A percentile compares a stretch with the other conserved stretches of the same genome.
phyloP scores from a whole-genome alignment of 75 land plant species.

The Adiantum capillusveneris region DNA sequence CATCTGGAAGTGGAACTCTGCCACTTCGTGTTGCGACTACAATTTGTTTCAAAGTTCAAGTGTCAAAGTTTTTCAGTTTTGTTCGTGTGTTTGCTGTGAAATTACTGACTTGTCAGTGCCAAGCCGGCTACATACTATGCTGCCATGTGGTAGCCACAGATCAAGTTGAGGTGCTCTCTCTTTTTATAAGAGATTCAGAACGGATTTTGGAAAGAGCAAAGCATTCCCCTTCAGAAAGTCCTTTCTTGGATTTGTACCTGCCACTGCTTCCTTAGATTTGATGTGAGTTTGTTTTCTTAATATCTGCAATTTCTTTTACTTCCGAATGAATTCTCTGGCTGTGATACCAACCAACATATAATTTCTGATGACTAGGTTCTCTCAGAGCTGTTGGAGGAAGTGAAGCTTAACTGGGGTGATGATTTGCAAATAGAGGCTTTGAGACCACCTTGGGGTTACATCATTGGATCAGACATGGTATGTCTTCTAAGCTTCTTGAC shows the following conservation, averaged over 20 bases:
- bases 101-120: too few species aligned
- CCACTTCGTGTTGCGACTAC: too few species aligned
- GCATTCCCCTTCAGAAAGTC: slow-evolving; percentile 45
- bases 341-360: too few species aligned
- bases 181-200: slow-evolving; percentile 71
- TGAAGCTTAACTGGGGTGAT: slow-evolving; percentile 90
- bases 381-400: slow-evolving; percentile 65
- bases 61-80: too few species aligned
- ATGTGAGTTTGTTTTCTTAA: slow-evolving; percentile 3
- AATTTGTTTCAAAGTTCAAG: too few species aligned
- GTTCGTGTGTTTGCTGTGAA: too few species aligned
- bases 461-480: slow-evolving; percentile 94
- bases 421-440: slow-evolving; percentile 53
- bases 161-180: slow-evolving; percentile 81
- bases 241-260: slow-evolving; percentile 43
- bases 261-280: background rate
- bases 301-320: too few species aligned
- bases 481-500: background rate
- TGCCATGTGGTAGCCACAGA: slow-evolving; percentile 92
- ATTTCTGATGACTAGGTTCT: too few species aligned
- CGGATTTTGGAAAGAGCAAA: slow-evolving; percentile 61
- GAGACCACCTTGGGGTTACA: slow-evolving; percentile 86
- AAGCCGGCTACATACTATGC: too few species aligned
- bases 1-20: too few species aligned
- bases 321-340: too few species aligned